Percentiles rank a stretch among this genome's conserved stretches.
These are phyloP conservation scores for Posidonia oceanica DNA, from an alignment of 116 monocot species.

Conservation along the genomic window DNA sequence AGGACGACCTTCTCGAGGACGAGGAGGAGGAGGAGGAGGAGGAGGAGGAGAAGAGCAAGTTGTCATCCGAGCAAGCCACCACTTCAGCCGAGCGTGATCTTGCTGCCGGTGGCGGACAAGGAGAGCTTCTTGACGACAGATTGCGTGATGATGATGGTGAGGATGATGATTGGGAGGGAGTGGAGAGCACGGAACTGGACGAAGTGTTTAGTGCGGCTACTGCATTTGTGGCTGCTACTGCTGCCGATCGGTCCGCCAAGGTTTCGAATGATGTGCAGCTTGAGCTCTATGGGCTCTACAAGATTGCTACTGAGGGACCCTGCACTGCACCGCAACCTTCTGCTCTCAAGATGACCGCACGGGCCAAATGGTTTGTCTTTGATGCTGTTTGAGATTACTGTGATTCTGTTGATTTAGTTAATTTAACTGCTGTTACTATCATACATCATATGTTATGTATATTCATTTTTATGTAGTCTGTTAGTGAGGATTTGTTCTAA, in stretches of 20 bases:
- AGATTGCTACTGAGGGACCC: constrained; percentile 94
- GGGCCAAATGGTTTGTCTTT: constrained; percentile 85
- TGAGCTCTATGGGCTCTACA: constrained; percentile 87
- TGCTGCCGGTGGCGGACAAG: constrained; percentile 1
- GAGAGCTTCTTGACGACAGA: neutral
- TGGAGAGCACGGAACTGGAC: constrained; percentile 91
- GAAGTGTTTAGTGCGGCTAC: constrained; percentile 86
- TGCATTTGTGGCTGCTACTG: constrained; percentile 78
- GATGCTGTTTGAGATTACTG: neutral
- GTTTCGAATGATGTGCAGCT: constrained; percentile 74
- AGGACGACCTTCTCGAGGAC: constrained; percentile 5
- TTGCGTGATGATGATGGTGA: constrained; percentile 10
- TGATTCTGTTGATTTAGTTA: neutral
- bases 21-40: neutral
- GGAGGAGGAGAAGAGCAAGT: neutral
- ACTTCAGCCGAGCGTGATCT: too few species aligned
- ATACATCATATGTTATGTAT: neutral
- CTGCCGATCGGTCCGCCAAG: constrained; percentile 44
- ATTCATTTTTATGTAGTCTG: too few species aligned
- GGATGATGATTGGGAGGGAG: constrained; percentile 91
- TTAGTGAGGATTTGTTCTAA: too few species aligned
- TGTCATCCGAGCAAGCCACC: too few species aligned
- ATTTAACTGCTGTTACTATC: neutral
- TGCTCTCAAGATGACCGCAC: constrained; percentile 66
- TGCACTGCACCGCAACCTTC: constrained; percentile 82